phyloP scores from a whole-genome alignment of 768 basidiomycete genomes.

The Agrocybe praecox region DNA sequence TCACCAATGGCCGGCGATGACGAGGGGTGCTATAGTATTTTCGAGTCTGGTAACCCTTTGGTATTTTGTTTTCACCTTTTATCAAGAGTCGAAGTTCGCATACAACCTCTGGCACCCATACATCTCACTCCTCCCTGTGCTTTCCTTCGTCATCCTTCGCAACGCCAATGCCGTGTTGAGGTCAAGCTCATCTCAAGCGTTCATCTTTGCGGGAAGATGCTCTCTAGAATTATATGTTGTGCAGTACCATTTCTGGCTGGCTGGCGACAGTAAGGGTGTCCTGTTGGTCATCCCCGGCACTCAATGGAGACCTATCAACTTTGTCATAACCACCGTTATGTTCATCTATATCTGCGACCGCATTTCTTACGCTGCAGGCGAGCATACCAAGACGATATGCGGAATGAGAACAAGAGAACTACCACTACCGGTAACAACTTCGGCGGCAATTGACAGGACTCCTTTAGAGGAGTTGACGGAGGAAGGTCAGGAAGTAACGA shows the following conservation, averaged over 20 bases:
- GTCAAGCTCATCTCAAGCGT: slow-evolving; percentile 65
- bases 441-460: not conserved
- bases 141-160: slow-evolving; percentile 74
- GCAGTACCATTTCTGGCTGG: slow-evolving; percentile 88
- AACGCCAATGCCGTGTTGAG: slow-evolving; percentile 75
- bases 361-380: slow-evolving; percentile 74
- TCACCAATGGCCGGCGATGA: slow-evolving; percentile 59
- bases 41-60: slow-evolving; percentile 63
- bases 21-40: slow-evolving; percentile 48
- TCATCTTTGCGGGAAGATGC: slow-evolving; percentile 83
- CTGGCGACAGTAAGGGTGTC: slow-evolving; percentile 81
- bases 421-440: slow-evolving; percentile 21
- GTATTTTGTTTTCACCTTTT: slow-evolving; percentile 85
- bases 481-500: slow-evolving; percentile 19
- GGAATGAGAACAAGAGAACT: slow-evolving; percentile 24
- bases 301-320: slow-evolving; percentile 74
- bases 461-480: slow-evolving; percentile 6
- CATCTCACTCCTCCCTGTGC: slow-evolving; percentile 79
- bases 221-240: slow-evolving; percentile 92
- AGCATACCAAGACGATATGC: slow-evolving; percentile 66
- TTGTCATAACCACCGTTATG: slow-evolving; percentile 71
- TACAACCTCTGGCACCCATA: slow-evolving; percentile 89
- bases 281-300: slow-evolving; percentile 79
- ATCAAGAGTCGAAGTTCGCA: slow-evolving; percentile 75
- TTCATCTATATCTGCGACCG: slow-evolving; percentile 83